These are phyloP conservation scores for Boletus bicolor DNA, from an alignment of 768 basidiomycete species.

Conservation along the genomic window DNA sequence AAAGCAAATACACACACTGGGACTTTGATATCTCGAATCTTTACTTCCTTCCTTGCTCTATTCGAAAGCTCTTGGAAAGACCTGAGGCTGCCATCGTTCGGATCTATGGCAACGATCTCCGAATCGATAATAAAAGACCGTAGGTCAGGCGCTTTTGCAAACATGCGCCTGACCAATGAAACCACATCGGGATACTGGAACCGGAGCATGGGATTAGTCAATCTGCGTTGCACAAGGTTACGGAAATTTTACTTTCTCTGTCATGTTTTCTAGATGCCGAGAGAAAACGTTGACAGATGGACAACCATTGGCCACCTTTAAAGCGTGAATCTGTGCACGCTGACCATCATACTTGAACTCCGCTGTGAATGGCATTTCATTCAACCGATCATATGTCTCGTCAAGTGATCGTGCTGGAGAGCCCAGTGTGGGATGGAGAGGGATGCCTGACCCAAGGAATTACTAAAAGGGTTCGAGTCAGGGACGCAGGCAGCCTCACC, in stretches of 20 bases:
- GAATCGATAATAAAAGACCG: slow-evolving; percentile 76
- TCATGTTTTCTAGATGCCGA: slow-evolving; percentile 91
- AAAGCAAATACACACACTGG: slow-evolving; percentile 84
- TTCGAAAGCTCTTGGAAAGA: slow-evolving; percentile 88
- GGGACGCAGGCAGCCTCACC: slow-evolving; percentile 44
- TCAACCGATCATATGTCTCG: slow-evolving; percentile 75
- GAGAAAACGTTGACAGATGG: slow-evolving; percentile 68
- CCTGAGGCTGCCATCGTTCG: slow-evolving; percentile 54
- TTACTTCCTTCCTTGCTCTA: slow-evolving; percentile 80
- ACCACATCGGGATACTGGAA: slow-evolving; percentile 80
- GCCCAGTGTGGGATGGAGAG: slow-evolving; percentile 83
- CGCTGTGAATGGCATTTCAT: slow-evolving; percentile 66
- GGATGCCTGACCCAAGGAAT: slow-evolving; percentile 53
- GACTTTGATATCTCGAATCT: slow-evolving; percentile 69
- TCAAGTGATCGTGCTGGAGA: slow-evolving; percentile 80
- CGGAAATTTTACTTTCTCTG: slow-evolving; percentile 57
- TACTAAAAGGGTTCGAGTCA: slow-evolving; percentile 7
- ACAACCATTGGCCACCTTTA: slow-evolving; percentile 24
- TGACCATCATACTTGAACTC: slow-evolving; percentile 94
- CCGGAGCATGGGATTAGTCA: slow-evolving; percentile 13
- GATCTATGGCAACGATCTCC: slow-evolving; percentile 85
- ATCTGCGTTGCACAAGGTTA: neutral
- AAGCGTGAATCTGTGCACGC: slow-evolving; percentile 75
- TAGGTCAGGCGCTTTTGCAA: slow-evolving; percentile 40
- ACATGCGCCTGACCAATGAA: slow-evolving; percentile 50